phyloP scores from a whole-genome alignment of 176 grass and related monocot genomes.

The Avena sativa region DNA sequence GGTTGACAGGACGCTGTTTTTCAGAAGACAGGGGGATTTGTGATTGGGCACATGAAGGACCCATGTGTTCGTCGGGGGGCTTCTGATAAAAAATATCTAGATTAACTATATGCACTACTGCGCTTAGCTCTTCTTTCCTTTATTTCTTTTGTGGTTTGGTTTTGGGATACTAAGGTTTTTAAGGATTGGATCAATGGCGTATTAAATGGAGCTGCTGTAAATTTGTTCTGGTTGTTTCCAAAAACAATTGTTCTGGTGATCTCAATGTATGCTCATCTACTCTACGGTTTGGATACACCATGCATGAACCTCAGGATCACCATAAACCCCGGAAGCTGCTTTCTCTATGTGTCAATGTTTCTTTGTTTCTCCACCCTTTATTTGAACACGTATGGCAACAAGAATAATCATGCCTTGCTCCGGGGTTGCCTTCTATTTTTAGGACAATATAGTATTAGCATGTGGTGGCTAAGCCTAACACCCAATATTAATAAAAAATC shows the following conservation, averaged over 20 bases:
- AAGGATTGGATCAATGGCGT: conserved; percentile 24
- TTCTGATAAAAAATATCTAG: conserved; percentile 15
- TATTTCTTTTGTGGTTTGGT: background rate
- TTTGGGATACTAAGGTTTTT: background rate
- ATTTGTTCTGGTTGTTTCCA: conserved; percentile 21
- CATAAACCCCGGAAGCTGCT: background rate
- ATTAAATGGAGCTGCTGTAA: conserved; percentile 29
- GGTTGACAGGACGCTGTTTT: conserved; percentile 71
- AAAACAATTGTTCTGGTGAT: background rate
- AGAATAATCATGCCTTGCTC: background rate
- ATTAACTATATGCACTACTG: conserved; percentile 12
- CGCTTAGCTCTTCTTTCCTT: conserved; percentile 26
- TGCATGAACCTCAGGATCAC: background rate
- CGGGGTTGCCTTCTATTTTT: too few species aligned
- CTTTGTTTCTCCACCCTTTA: too few species aligned
- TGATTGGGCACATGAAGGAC: conserved; percentile 46
- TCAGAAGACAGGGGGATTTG: conserved; percentile 58
- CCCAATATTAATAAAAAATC: too few species aligned
- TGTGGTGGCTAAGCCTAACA: too few species aligned
- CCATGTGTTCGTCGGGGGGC: background rate
- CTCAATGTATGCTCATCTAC: background rate
- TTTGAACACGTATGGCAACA: background rate
- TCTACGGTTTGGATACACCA: background rate
- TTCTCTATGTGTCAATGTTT: background rate
- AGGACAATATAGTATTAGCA: too few species aligned